Evolutionary conservation across 768 basidiomycete species (phyloP), one percentile per base, ranked within the genome.

Genomic region (Serendipita sp.): DNA sequence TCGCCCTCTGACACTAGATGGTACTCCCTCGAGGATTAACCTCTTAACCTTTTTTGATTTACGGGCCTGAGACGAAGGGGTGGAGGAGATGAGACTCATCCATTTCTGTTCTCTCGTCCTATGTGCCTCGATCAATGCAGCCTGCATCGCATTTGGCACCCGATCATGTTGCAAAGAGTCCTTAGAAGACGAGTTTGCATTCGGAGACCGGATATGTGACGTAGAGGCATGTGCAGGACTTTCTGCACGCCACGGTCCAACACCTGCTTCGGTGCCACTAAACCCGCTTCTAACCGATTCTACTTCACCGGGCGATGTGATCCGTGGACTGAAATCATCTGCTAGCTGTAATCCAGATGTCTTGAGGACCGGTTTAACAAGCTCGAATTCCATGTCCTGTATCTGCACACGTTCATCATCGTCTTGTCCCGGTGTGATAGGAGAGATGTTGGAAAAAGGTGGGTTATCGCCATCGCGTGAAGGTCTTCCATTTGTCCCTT

Each of bases 1-100:
- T 15, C 85, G 80, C 68, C 89, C 92, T 8, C 91, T 79, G 30
- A 93, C 88, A 10, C 86, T 88, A 8, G 86, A 83, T 0, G 91
- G 91, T 0, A 93, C 86, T 28, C 79, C 79, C n/a, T 90, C 88
- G 48, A 84, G 74, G 34, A 92, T 69, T 4, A 93, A 74, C 69
- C 85, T 86, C 68, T 82, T 79, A 10, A 90, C 78, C 70, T 92
- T 92, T 74, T 91, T 91, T 72, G 75, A 86, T 77, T 88, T 92
- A 60, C 83, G 78, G 1, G 86, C 81, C 68, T 86, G 83, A 2
- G 83, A 73, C 0, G 89, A 75, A 0, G 82, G 77, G 0, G 80
- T 77, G 0, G 81, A 72, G 0, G 80, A 71, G 75, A 92, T 81
- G 24, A 67, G 54, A 15, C 48, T 45, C 47, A 67, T 58, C 91